phyloP scores from a whole-genome alignment of 495 filamentous ascomycete genomes.

The Annulohypoxylon maeteangense region DNA sequence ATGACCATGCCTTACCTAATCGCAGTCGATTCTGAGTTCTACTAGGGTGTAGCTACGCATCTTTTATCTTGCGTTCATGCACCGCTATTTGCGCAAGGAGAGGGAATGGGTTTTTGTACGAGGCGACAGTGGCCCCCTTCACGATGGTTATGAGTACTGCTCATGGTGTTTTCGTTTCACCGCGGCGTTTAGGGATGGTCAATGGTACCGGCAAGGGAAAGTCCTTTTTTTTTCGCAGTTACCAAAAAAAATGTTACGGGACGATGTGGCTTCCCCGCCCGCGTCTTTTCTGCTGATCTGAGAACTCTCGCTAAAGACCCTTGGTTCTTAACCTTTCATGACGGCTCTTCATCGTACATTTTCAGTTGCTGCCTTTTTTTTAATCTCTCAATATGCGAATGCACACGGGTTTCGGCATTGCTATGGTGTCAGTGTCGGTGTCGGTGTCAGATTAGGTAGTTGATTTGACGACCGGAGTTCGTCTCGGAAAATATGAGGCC shows the following conservation, averaged over 20 bases:
- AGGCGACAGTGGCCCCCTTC: constrained; percentile 6
- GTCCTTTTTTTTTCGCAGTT: constrained; percentile 10
- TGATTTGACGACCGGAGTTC: constrained; percentile 14
- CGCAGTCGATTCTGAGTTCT: constrained; percentile 6
- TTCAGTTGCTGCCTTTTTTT: constrained; percentile 7
- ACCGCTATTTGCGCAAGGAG: not conserved
- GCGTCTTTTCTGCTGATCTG: constrained; percentile 1
- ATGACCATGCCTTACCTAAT: not conserved
- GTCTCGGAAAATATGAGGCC: constrained; percentile 7
- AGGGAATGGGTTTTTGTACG: not conserved
- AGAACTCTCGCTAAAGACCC: constrained; percentile 35
- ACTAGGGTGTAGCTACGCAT: not conserved
- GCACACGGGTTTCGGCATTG: constrained; percentile 8
- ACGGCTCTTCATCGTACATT: constrained; percentile 16
- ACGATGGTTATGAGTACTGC: constrained; percentile 9
- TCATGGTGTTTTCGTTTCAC: not conserved
- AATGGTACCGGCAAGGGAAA: constrained; percentile 6
- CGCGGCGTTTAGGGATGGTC: constrained; percentile 8
- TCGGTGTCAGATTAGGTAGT: constrained; percentile 33
- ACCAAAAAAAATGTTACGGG: constrained; percentile 18
- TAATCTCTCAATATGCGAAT: not conserved
- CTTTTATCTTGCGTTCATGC: not conserved
- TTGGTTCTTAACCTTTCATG: constrained; percentile 3
- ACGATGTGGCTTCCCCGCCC: constrained; percentile 17
- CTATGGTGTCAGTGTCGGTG: constrained; percentile 9